Base-by-base conservation (phyloP, 306 rosid species). In the Castanospermum australe region DNA sequence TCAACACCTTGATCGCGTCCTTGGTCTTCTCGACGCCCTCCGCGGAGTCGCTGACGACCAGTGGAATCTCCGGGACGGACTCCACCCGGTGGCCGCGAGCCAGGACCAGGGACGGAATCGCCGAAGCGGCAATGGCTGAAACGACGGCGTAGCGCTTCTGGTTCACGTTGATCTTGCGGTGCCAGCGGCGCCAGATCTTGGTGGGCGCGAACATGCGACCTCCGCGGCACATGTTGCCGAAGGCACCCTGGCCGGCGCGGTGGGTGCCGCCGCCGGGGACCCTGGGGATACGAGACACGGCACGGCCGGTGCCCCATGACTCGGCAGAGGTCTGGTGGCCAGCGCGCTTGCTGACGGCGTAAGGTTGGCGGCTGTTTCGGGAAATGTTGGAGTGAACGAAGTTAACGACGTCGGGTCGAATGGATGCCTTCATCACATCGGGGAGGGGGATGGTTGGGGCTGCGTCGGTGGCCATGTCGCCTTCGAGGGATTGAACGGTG, bases 131-230 rank as follows among this genome's bases (percentile, higher is more conserved):
- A 14, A 94, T 94, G n/a, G 98, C 98, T 0, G 98, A 92, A 11
- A 87, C 97, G 0, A 94, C 72, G 5, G 98, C 98, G 55, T 89
- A 90, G 0, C 98, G 79, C 77, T 92, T 94, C 81, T 92, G 96
- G 65, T 92, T 94, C 2, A 92, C 97, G 17, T 92, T 92, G 61
- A 94, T 87, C 80, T 83, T 92, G 0, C 98, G 81, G 82, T 94
- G 98, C 98, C 98, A 94, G 1, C 90, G 89, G 36, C 98, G 96
- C 98, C 98, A 94, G 92, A 94, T 94, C 92, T 85, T 90, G 24
- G 98, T 94, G 0, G 98, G 98, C 3, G 98, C 98, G 22, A 94
- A 90, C 98, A 94, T 94, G 35, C 98, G 89, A 0, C 97, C 98
- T 0, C 98, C 98, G 0, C 98, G 96, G 59, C 98, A 94, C 97